Evolutionary conservation across 257 asterid genomes (phyloP).

Genomic region (Nicotiana knightiana): DNA sequence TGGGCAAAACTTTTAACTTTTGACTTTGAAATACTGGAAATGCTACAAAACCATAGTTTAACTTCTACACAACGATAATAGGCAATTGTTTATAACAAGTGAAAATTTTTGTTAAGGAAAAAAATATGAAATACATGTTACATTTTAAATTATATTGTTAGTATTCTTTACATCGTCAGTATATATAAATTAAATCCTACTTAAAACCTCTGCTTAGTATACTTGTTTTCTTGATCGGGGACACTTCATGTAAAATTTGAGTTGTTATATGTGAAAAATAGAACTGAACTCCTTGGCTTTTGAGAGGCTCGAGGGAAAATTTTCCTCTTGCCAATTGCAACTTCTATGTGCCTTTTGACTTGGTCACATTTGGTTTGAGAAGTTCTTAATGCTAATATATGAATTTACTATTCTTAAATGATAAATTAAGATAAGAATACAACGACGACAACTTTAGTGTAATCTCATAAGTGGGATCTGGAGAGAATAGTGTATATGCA

Average conservation of each 20-base stretch:
- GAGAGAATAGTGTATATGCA: too few relatives aligned
- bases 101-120: background rate
- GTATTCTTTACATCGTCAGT: background rate
- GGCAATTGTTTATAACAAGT: background rate
- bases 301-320: background rate
- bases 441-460: too few relatives aligned
- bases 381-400: background rate
- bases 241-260: background rate
- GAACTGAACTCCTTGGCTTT: background rate
- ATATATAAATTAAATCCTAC: background rate
- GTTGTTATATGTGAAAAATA: background rate
- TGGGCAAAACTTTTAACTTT: too few relatives aligned
- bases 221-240: background rate
- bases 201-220: background rate
- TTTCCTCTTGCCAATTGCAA: background rate
- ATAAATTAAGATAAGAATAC: background rate
- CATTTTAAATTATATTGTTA: background rate
- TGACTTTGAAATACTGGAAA: background rate
- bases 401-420: background rate
- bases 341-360: conserved; percentile 1
- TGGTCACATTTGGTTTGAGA: background rate
- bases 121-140: background rate
- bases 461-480: too few relatives aligned
- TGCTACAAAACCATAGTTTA: background rate
- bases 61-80: background rate